Conservation (phyloP, 2,329 filamentous ascomycete genomes). For the Pyrenophora tritici-repentis region DNA sequence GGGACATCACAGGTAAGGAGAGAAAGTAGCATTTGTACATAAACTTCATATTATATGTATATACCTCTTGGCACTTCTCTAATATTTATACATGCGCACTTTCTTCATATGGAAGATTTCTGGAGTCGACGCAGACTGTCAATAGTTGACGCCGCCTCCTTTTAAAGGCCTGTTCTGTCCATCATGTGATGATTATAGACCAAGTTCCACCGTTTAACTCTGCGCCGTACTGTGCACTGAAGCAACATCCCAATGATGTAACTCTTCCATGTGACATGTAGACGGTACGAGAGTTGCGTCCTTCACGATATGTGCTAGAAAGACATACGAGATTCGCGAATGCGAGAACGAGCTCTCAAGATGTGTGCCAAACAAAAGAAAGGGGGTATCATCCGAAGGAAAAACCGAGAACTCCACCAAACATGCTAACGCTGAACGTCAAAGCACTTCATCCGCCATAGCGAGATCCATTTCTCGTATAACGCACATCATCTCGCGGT, state of each 20-base stretch:
- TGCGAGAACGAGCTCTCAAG: constrained; percentile 4
- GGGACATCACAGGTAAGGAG: not conserved
- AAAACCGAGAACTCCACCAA: constrained; percentile 22
- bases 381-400: constrained; percentile 34
- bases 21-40: not conserved
- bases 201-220: not conserved
- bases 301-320: too few relatives aligned
- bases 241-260: not conserved
- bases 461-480: constrained; percentile 18
- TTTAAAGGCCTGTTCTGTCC: not conserved
- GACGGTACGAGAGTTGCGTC: not conserved
- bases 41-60: not conserved
- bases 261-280: not conserved
- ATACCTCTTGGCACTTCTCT: not conserved
- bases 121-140: not conserved
- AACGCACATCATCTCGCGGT: constrained; percentile 13
- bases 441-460: constrained; percentile 23
- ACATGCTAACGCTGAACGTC: constrained; percentile 8
- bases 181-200: too few relatives aligned
- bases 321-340: too few relatives aligned
- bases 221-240: constrained; percentile 1
- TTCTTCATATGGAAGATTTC: not conserved
- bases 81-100: not conserved
- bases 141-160: not conserved
- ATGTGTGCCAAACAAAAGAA: constrained; percentile 20